Percentiles rank a stretch among this genome's conserved stretches.
Evolutionary conservation across 495 filamentous ascomycete genomes (phyloP).

Genomic region (Penicillium silybi): DNA sequence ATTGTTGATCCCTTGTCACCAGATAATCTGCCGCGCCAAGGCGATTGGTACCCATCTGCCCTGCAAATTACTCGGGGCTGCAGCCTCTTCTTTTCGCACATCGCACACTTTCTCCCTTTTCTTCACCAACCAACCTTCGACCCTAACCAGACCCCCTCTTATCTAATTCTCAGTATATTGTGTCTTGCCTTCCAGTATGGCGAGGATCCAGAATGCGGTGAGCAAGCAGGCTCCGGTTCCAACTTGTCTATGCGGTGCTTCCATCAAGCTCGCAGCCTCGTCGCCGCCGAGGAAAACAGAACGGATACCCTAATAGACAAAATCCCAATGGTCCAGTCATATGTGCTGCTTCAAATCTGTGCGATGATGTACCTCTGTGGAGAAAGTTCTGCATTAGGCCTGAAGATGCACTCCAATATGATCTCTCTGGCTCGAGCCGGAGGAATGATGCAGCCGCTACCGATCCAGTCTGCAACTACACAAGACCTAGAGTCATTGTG

Average conservation of each 20-base stretch:
- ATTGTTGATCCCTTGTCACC: slow-evolving; percentile 9
- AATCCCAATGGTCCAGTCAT: slow-evolving; percentile 25
- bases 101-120: slow-evolving; percentile 32
- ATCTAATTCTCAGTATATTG: slow-evolving; percentile 31
- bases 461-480: slow-evolving; percentile 11
- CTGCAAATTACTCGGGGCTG: slow-evolving; percentile 25
- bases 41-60: slow-evolving; percentile 23
- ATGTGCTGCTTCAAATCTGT: slow-evolving; percentile 31
- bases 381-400: slow-evolving; percentile 21
- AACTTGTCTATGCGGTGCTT: slow-evolving; percentile 29
- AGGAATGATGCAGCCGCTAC: slow-evolving; percentile 24
- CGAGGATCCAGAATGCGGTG: slow-evolving; percentile 30
- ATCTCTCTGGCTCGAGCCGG: slow-evolving; percentile 27
- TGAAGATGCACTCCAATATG: slow-evolving; percentile 32
- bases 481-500: slow-evolving; percentile 27
- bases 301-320: slow-evolving; percentile 6
- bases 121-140: slow-evolving; percentile 32
- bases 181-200: slow-evolving; percentile 35
- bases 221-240: slow-evolving; percentile 23
- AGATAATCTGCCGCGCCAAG: slow-evolving; percentile 13
- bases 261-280: slow-evolving; percentile 24
- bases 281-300: slow-evolving; percentile 14
- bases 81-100: slow-evolving; percentile 27
- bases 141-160: slow-evolving; percentile 8
- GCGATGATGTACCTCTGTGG: slow-evolving; percentile 39